Evolutionary conservation across 2,329 filamentous ascomycete species (phyloP).

Genomic region (Magnaporthiopsis incrustans): DNA sequence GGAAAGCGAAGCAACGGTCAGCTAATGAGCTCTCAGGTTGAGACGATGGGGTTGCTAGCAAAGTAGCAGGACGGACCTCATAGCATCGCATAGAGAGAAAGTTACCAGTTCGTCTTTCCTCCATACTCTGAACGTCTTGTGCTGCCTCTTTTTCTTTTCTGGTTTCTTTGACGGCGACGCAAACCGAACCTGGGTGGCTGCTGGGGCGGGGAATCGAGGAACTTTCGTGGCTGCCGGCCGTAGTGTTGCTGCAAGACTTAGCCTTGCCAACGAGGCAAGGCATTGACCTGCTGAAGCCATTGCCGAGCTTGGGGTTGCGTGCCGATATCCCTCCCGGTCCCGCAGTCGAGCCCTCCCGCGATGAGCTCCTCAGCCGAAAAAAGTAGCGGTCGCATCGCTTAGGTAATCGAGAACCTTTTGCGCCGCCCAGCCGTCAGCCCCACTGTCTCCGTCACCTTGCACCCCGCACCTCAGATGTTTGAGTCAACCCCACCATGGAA

Average conservation of each 20-base stretch:
- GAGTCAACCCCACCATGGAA: slow-evolving; percentile 7
- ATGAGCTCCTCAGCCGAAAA: background rate
- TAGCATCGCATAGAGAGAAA: slow-evolving; percentile 83
- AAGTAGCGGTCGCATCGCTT: background rate
- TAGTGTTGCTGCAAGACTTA: slow-evolving; percentile 33
- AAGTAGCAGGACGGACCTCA: slow-evolving; percentile 53
- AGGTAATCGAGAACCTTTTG: background rate
- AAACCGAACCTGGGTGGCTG: slow-evolving; percentile 34
- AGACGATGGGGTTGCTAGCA: background rate
- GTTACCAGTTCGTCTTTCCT: slow-evolving; percentile 59
- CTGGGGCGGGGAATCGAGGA: slow-evolving; percentile 42
- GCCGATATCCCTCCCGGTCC: background rate
- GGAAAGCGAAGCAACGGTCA: slow-evolving; percentile 9
- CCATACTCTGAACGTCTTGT: slow-evolving; percentile 60
- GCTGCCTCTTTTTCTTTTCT: slow-evolving; percentile 49
- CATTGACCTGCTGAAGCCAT: slow-evolving; percentile 48
- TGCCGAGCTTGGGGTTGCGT: slow-evolving; percentile 8
- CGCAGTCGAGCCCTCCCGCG: background rate
- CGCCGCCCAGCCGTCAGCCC: too few species aligned
- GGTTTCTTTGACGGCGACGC: slow-evolving; percentile 40
- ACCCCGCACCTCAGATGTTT: background rate
- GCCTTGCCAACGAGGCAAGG: slow-evolving; percentile 45
- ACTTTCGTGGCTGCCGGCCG: slow-evolving; percentile 36
- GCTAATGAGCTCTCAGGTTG: slow-evolving; percentile 7
- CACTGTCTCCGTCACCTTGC: background rate